These are phyloP conservation scores for Diacronema lutheri DNA, from an alignment of 78 protist species.

Conservation along the genomic window DNA sequence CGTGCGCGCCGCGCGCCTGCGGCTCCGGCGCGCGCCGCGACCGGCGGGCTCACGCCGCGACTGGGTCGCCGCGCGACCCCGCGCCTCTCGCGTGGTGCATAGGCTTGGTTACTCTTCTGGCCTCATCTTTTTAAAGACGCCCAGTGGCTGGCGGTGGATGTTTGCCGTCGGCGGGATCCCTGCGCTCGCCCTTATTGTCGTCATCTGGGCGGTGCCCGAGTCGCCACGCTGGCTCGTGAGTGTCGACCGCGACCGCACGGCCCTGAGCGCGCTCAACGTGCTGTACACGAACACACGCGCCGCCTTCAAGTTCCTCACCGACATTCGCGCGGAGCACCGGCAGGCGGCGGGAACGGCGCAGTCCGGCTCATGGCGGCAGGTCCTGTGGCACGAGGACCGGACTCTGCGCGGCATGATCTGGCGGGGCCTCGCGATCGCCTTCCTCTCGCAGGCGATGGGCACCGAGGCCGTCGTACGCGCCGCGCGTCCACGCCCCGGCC, in stretches of 20 bases:
- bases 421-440: background rate
- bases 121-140: background rate
- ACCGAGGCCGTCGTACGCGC: background rate
- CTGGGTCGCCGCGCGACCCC: too few species aligned
- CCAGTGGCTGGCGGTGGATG: background rate
- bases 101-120: too few species aligned
- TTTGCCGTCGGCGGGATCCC: background rate
- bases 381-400: too few species aligned
- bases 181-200: background rate
- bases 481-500: too few species aligned
- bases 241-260: background rate
- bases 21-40: too few species aligned
- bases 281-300: too few species aligned
- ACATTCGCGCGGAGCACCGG: background rate
- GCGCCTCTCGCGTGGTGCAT: too few species aligned
- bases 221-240: background rate
- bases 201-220: background rate
- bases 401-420: background rate
- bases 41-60: too few species aligned
- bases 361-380: too few species aligned
- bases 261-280: too few species aligned
- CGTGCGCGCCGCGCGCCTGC: too few species aligned
- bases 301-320: background rate
- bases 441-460: background rate
- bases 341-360: too few species aligned